Evolutionary conservation across 345 rosid species (phyloP).

Genomic region (Salix exigua): DNA sequence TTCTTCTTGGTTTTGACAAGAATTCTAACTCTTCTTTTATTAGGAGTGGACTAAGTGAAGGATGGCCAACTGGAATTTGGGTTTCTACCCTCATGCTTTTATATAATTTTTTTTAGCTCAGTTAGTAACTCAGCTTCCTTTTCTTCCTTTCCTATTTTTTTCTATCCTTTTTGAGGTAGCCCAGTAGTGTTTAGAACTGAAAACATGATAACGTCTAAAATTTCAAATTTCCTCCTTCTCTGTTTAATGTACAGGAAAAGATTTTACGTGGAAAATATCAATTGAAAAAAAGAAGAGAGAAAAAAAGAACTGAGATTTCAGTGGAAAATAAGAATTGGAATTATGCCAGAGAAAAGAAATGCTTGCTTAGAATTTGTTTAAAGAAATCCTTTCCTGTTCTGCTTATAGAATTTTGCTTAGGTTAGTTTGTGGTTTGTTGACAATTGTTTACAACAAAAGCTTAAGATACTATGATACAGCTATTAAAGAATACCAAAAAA

Average conservation of each 20-base stretch:
- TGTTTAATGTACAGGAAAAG: neutral
- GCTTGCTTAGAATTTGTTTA: neutral
- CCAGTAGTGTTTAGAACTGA: too few relatives aligned
- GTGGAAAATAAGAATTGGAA: neutral
- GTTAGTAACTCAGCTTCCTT: neutral
- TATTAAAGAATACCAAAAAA: neutral
- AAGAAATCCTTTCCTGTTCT: neutral
- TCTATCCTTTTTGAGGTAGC: neutral
- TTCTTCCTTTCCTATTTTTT: neutral
- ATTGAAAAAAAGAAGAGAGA: neutral
- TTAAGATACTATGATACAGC: neutral
- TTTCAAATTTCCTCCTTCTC: too few relatives aligned
- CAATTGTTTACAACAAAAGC: neutral
- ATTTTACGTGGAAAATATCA: neutral
- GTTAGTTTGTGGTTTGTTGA: neutral
- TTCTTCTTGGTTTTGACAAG: neutral
- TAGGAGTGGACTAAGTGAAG: neutral
- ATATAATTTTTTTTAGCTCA: neutral
- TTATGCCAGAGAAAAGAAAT: neutral
- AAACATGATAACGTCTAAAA: too few relatives aligned
- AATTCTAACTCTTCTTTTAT: slow-evolving; percentile 1
- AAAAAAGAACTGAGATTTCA: neutral
- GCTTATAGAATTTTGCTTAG: neutral
- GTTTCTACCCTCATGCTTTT: neutral
- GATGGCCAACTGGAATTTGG: neutral